Evolutionary conservation across 148 eudicot genomes (phyloP), one percentile per base, ranked within the genome.

Genomic region (Linanthus parryae): DNA sequence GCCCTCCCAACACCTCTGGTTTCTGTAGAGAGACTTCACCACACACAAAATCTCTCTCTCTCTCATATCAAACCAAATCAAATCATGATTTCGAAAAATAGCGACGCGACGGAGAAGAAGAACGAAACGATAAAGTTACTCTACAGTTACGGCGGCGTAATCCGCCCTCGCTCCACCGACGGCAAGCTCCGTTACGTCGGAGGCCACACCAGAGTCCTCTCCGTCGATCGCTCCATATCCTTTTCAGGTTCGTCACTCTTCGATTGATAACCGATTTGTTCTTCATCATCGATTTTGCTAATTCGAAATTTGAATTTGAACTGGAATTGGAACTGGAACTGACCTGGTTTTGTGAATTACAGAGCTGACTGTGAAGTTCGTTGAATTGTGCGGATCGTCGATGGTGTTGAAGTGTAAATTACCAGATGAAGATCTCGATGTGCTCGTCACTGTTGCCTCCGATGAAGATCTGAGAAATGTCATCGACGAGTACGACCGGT

Each of bases 371-470:
- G 62, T 34, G 56, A 76, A 67, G 48, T 45, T 76, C 36, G 61
- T 48, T 1, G 68, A 71, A 24, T 50, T 65, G 45, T 76, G 81
- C 41, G 81, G 77, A 35, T 48, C 68, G 10, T 48, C 73, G 22
- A 50, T 71, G 48, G 47, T 14, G 8, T 57, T 76, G 39, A 65
- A 63, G 44, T 76, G 73, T 46, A 65, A 76, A 24, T 47, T 76
- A 46, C 81, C 81, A n/a, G 40, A 24, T 1, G 81, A 76, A 45
- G 81, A 76, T 37, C 38, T 76, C 11, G 81, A 76, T 31, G 73
- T 66, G 8, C 51, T 71, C 16, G 65, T 76, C 1, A 63, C 81
- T 29, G 58, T 76, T 38, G 70, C 59, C n/a, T 59, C 56, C 29
- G 73, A 67, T n/a, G 73, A 69, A 19, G 81, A 76, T 59, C 70